Conservation (phyloP, 495 filamentous ascomycete genomes). For the Podospora conica region DNA sequence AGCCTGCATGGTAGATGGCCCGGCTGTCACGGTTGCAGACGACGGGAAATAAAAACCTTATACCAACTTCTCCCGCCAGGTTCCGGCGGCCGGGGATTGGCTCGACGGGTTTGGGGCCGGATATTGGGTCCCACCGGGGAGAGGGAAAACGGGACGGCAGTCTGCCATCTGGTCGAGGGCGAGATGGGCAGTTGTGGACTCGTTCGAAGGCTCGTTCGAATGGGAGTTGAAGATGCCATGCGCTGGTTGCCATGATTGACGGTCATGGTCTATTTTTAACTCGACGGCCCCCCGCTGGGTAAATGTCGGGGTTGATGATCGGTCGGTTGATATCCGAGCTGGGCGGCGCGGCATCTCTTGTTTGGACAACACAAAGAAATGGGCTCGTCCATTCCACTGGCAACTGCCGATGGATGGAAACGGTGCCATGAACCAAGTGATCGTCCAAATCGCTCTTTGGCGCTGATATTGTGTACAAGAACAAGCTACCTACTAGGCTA, state of each 20-base stretch:
- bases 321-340: not conserved
- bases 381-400: not conserved
- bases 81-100: not conserved
- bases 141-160: not conserved
- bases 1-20: not conserved
- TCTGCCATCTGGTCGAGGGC: not conserved
- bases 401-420: not conserved
- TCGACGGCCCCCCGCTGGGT: not conserved
- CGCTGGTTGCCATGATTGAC: not conserved
- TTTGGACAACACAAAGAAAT: not conserved
- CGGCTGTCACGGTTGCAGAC: not conserved
- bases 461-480: not conserved
- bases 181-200: not conserved
- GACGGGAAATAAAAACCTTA: not conserved
- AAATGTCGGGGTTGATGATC: not conserved
- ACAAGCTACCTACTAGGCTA: not conserved
- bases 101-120: not conserved
- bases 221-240: not conserved
- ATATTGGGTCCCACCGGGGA: not conserved
- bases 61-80: not conserved
- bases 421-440: not conserved
- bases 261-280: not conserved
- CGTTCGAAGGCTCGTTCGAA: not conserved
- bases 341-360: not conserved
- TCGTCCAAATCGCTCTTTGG: not conserved